A percentile compares a stretch with the other conserved stretches of the same genome.
Evolutionary conservation across 176 grass and related monocot species (phyloP).

Genomic region (Ampelocalamus luodianensis): DNA sequence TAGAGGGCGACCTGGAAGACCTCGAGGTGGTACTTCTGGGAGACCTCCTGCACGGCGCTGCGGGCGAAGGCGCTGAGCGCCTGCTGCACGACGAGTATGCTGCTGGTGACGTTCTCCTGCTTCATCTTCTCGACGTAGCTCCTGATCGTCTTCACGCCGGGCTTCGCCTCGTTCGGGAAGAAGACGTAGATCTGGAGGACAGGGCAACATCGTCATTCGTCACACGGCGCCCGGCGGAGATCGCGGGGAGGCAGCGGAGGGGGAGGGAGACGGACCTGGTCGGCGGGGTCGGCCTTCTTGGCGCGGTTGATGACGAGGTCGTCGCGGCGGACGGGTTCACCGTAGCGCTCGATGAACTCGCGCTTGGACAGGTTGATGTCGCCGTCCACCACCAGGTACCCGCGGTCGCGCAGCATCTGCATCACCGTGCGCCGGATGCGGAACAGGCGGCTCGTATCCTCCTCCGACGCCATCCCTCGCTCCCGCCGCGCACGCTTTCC

Average conservation of each 20-base stretch:
- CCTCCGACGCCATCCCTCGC: slow-evolving; percentile 58
- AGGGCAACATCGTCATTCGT: neutral
- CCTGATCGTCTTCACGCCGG: slow-evolving; percentile 78
- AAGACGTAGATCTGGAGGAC: slow-evolving; percentile 67
- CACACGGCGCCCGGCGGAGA: neutral
- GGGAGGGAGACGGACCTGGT: slow-evolving; percentile 41
- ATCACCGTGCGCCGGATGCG: slow-evolving; percentile 73
- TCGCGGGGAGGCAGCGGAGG: neutral
- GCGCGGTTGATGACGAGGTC: slow-evolving; percentile 46
- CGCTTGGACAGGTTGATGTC: slow-evolving; percentile 43
- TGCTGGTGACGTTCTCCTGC: slow-evolving; percentile 56
- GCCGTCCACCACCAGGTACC: slow-evolving; percentile 34
- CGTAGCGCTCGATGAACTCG: slow-evolving; percentile 49
- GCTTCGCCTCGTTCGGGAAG: slow-evolving; percentile 73
- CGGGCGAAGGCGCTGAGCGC: slow-evolving; percentile 72
- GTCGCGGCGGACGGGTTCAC: slow-evolving; percentile 56
- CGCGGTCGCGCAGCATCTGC: slow-evolving; percentile 80
- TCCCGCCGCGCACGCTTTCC: neutral
- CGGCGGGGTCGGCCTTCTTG: slow-evolving; percentile 31
- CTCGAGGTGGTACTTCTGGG: slow-evolving; percentile 60
- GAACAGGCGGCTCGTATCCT: slow-evolving; percentile 59
- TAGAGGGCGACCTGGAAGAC: slow-evolving; percentile 71
- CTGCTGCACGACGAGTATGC: slow-evolving; percentile 79
- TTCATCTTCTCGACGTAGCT: slow-evolving; percentile 87
- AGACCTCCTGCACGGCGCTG: slow-evolving; percentile 52